Evolutionary conservation across 2,329 filamentous ascomycete genomes (phyloP), one percentile per base, ranked within the genome.

Genomic region (Purpureocillium lavendulum): DNA sequence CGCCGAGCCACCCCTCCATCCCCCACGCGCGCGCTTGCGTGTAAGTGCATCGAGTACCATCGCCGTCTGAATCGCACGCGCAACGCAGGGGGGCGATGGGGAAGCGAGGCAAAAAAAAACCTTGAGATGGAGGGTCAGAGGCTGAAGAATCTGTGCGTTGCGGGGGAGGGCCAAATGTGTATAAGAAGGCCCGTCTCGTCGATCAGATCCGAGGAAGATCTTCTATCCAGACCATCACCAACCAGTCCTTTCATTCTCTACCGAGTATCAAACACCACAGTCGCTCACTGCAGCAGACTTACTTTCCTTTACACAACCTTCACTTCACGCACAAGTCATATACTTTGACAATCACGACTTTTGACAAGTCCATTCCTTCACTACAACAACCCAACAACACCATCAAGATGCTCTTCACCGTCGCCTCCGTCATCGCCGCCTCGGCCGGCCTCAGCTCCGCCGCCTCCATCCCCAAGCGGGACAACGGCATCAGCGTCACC

Each of bases 401-500:
- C n/a, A 28, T 30, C 30, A 36, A 6, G 33, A 40, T 40, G 39
- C 14, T 40, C 21, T 40, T 35, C 34, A 28, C 29, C 18, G 6
- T 36, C 30, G n/a, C 33, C 30, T 17, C 39, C n/a, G 30, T 36
- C 29, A 18, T 40, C 10, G 39, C 33, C 33, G 39, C 39, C 30
- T 40, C 39, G 39, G 39, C 39, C 13, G 39, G 17, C 29, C 28
- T 24, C 29, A 21, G 13, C 15, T 30, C 29, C 6, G 29, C 29
- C 29, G 11, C n/a, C 29, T 30, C 33, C 34, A 28, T 30, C 28
- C 39, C 39, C n/a, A n/a, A 18, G 11, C 28, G 34, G 8, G 21
- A 18, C n/a, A 13, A 12, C 11, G 35, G 33, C 33, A 30, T 41
- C 30, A 39, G 36, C 46, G 59, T 67, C 42, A 79, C 75, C 5